A percentile compares a stretch with the other conserved stretches of the same genome.
These are phyloP conservation scores for Metschnikowia lachancei DNA, from an alignment of 805 yeast genomes.

Conservation along the genomic window DNA sequence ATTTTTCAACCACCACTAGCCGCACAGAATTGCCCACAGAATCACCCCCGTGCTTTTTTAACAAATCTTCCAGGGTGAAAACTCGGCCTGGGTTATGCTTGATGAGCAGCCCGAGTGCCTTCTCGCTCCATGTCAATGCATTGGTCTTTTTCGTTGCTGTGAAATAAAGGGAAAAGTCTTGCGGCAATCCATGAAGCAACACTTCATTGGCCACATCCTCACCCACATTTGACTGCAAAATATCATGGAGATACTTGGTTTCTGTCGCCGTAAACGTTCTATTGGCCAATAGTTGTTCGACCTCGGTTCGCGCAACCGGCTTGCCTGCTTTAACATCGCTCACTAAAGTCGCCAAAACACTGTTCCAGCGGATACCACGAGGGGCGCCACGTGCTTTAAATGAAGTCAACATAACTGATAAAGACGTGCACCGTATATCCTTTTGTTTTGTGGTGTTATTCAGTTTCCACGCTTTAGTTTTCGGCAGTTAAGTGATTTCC, in stretches of 20 bases:
- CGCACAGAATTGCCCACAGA: slow-evolving; percentile 25
- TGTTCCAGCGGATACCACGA: slow-evolving; percentile 8
- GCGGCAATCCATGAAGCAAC: slow-evolving; percentile 21
- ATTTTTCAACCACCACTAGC: slow-evolving; percentile 31
- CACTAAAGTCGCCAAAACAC: slow-evolving; percentile 5
- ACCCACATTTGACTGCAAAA: slow-evolving; percentile 1
- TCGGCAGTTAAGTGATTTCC: neutral
- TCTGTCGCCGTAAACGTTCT: slow-evolving; percentile 4
- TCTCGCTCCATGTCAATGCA: slow-evolving; percentile 16
- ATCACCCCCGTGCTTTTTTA: slow-evolving; percentile 25
- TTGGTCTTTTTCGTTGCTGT: slow-evolving; percentile 17
- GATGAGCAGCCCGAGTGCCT: slow-evolving; percentile 15
- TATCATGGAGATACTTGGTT: slow-evolving; percentile 10
- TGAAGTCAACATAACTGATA: neutral
- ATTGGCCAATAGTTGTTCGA: slow-evolving; percentile 2
- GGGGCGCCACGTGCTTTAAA: neutral
- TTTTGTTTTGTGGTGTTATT: too few relatives aligned
- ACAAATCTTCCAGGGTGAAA: slow-evolving; percentile 47
- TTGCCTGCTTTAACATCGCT: slow-evolving; percentile 3
- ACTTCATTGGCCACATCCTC: slow-evolving; percentile 20
- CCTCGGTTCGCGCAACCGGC: neutral
- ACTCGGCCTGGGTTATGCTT: slow-evolving; percentile 53
- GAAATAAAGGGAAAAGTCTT: slow-evolving; percentile 31
- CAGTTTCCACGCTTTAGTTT: too few relatives aligned
- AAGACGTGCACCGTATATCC: too few relatives aligned